Evolutionary conservation across 1,139 yeast genomes (phyloP).

Genomic region (Hansenula sp.): DNA sequence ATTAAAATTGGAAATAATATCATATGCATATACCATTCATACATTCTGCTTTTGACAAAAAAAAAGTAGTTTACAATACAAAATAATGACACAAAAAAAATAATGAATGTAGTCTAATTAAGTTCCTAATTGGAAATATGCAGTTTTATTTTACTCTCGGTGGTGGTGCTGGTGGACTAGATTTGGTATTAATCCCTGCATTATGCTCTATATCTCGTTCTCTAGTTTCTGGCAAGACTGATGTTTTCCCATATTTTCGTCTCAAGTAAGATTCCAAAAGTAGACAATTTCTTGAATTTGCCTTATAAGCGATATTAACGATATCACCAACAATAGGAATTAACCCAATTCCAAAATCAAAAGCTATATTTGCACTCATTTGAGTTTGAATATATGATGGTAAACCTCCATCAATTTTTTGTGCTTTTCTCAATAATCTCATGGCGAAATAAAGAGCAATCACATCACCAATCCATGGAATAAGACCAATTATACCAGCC

Average conservation of each 20-base stretch:
- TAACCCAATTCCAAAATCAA: slow-evolving; percentile 69
- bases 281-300: slow-evolving; percentile 69
- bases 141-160: background rate
- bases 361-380: slow-evolving; percentile 59
- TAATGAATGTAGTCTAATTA: no score
- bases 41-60: no score
- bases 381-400: slow-evolving; percentile 44
- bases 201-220: background rate
- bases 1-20: no score
- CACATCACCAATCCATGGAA: slow-evolving; percentile 62
- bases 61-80: no score
- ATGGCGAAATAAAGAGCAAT: slow-evolving; percentile 48
- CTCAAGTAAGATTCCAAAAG: slow-evolving; percentile 54
- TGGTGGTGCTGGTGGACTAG: background rate
- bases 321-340: slow-evolving; percentile 74
- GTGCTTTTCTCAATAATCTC: slow-evolving; percentile 45
- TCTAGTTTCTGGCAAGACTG: background rate
- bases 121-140: no score
- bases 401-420: slow-evolving; percentile 58
- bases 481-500: slow-evolving; percentile 68
- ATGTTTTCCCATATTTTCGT: slow-evolving; percentile 21
- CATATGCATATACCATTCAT: no score
- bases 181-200: background rate
- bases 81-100: no score
- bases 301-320: slow-evolving; percentile 62